Percentiles rank a stretch among this genome's conserved stretches.
These are phyloP conservation scores for Blastocystis sp. DNA, from an alignment of 352 stramenopile species.

Conservation along the genomic window DNA sequence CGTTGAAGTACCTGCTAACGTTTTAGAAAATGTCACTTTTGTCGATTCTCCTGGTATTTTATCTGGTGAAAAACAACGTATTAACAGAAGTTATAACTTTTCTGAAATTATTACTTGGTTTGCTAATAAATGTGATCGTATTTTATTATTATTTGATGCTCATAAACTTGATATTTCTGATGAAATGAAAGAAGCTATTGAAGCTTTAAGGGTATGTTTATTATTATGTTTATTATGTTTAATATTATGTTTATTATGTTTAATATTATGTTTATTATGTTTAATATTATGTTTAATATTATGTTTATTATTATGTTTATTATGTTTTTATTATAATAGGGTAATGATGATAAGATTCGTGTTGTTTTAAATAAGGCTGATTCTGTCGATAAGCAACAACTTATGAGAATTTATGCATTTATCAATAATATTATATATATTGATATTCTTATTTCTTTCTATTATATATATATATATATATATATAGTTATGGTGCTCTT, in stretches of 20 bases:
- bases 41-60: constrained; percentile 92
- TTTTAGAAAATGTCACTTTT: constrained; percentile 81
- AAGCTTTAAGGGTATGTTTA: constrained; percentile 56
- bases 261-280: no score
- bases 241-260: no score
- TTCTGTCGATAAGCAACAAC: constrained; percentile 81
- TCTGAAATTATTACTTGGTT: constrained; percentile 66
- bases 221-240: no score
- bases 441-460: no score
- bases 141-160: constrained; percentile 94
- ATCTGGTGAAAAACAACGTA: constrained; percentile 89
- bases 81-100: constrained; percentile 86
- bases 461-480: no score
- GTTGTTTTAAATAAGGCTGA: constrained; percentile 95
- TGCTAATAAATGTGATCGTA: constrained; percentile 75
- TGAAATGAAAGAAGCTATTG: constrained; percentile 88
- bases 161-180: constrained; percentile 98
- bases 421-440: constrained; percentile 37
- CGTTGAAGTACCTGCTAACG: constrained; percentile 67
- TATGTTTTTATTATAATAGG: constrained; percentile 38
- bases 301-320: no score
- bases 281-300: no score
- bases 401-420: constrained; percentile 67
- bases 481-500: constrained; percentile 73
- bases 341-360: constrained; percentile 89